Percentiles rank a stretch among this genome's conserved stretches.
phyloP scores from a whole-genome alignment of 768 basidiomycete genomes.

The Flagelloscypha sp. region DNA sequence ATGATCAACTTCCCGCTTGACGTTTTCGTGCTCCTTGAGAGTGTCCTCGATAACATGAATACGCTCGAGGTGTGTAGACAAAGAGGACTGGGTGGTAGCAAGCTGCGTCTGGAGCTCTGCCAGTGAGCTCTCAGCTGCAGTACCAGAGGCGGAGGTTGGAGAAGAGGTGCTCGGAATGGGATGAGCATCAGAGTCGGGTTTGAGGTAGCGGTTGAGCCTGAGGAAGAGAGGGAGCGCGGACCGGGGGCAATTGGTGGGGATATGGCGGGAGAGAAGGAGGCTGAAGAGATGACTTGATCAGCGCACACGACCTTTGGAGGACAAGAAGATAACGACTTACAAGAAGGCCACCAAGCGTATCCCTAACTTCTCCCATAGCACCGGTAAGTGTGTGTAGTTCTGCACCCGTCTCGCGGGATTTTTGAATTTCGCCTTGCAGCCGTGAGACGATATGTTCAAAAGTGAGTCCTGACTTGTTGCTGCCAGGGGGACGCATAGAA shows the following conservation, averaged over 20 bases:
- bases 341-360: slow-evolving; percentile 77
- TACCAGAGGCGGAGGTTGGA: slow-evolving; percentile 16
- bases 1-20: slow-evolving; percentile 68
- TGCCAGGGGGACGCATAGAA: slow-evolving; percentile 59
- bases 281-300: slow-evolving; percentile 26
- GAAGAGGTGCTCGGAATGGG: slow-evolving; percentile 15
- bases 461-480: slow-evolving; percentile 81
- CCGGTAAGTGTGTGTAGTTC: slow-evolving; percentile 73
- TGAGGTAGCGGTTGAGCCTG: slow-evolving; percentile 15
- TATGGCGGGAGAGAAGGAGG: slow-evolving; percentile 55
- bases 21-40: slow-evolving; percentile 74
- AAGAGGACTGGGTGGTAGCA: slow-evolving; percentile 70
- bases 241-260: slow-evolving; percentile 58
- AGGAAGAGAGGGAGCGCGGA: slow-evolving; percentile 35
- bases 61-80: slow-evolving; percentile 67
- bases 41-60: slow-evolving; percentile 76
- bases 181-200: slow-evolving; percentile 10
- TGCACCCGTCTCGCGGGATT: slow-evolving; percentile 86
- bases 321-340: slow-evolving; percentile 34
- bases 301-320: slow-evolving; percentile 1
- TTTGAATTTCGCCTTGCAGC: slow-evolving; percentile 89
- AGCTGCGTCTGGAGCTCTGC: slow-evolving; percentile 76
- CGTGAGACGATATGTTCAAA: slow-evolving; percentile 89
- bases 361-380: slow-evolving; percentile 85
- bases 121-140: slow-evolving; percentile 18